Evolutionary conservation across 108 stramenopile genomes (phyloP), one percentile per base, ranked within the genome.

Genomic region (Pseudonitzschia delicatissima): DNA sequence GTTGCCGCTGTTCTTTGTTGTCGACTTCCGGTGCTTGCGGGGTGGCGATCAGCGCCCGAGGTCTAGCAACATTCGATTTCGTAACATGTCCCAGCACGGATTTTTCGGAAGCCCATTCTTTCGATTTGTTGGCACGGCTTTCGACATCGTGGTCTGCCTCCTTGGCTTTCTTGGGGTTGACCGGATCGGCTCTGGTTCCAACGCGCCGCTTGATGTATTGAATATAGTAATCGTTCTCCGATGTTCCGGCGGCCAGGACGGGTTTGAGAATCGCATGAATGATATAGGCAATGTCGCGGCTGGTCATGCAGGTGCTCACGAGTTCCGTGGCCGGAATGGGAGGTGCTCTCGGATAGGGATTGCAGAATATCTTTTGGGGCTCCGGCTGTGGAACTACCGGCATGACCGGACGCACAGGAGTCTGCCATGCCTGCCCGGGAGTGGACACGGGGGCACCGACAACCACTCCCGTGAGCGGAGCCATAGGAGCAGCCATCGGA

Each of bases 201-300:
- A 55, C 37, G 34, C 72, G 74, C 40, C 76, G 48, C 20, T 57
- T 31, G 9, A 82, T 51, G 25, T 74, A 77, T 45, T 79, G 75
- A 21, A 77, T 64, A 34, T 80, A 64, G 57, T 85, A 85, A 52
- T 85, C 84, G 62, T 73, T 45, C 35, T 67, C 76, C 2, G 72
- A 73, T 1, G 59, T 47, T 39, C 69, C 76, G 25, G 25, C 69
- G 18, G 63, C 55, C 49, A 77, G 67, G 12, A 93, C 68, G 5
- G 88, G 84, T 27, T 82, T 84, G 23, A 93, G 52, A 76, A 93
- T 93, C 2, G 84, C 36, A 73, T 90, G 80, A 18, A 93, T 71
- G 21, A 93, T 77, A 63, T 85, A 90, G 40, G 83, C 77, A 37
- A 90, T 65, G 59, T 93, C 92, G 18, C 87, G 68, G 17, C 73